A percentile compares a stretch with the other conserved stretches of the same genome.
These are phyloP conservation scores for Dipteronia dyeriana DNA, from an alignment of 345 rosid genomes.

Conservation along the genomic window DNA sequence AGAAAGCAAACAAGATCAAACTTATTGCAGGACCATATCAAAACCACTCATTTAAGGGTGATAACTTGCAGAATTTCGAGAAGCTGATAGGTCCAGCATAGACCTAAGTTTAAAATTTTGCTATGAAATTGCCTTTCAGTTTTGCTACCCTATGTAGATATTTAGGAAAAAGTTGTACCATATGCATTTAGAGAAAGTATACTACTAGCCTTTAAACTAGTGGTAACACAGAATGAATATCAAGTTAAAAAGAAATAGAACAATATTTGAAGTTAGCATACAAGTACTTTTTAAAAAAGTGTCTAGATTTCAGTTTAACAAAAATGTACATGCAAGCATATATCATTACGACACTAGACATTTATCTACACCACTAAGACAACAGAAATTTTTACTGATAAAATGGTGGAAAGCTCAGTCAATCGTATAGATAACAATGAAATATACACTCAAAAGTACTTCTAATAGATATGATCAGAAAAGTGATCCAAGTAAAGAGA, in stretches of 20 bases:
- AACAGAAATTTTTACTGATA: neutral
- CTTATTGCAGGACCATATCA: neutral
- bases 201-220: neutral
- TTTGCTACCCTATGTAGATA: neutral
- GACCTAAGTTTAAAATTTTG: neutral
- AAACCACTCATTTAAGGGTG: neutral
- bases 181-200: neutral
- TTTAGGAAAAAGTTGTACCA: neutral
- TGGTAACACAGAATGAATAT: neutral
- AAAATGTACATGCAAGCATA: neutral
- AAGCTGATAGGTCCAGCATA: neutral
- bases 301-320: neutral
- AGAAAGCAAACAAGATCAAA: neutral
- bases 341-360: too few relatives aligned
- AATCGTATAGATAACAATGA: neutral
- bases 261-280: neutral
- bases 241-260: neutral
- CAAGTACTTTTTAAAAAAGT: neutral
- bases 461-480: neutral
- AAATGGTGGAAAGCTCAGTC: neutral
- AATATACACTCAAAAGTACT: neutral
- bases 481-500: neutral
- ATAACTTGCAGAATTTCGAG: neutral
- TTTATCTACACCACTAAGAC: neutral
- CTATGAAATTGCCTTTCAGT: neutral